Conservation (phyloP, 2,329 filamentous ascomycete genomes). For the Cercospora brassicicola region DNA sequence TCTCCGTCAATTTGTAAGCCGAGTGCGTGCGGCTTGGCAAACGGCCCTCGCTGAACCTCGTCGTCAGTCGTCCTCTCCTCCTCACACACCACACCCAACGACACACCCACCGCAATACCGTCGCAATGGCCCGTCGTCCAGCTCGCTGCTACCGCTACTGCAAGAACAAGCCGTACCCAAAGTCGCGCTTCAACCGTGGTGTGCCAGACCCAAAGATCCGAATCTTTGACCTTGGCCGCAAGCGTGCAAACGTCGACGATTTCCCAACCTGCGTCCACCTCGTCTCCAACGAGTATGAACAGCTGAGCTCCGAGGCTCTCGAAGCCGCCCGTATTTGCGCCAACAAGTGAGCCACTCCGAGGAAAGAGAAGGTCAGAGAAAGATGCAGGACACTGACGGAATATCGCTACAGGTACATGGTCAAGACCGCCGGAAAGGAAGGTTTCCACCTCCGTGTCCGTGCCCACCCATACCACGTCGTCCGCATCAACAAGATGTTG, state of each 20-base stretch:
- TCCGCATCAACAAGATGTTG: slow-evolving; percentile 99
- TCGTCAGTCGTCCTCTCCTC: slow-evolving; percentile 25
- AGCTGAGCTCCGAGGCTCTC: slow-evolving; percentile 98
- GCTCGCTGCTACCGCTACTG: slow-evolving; percentile 98
- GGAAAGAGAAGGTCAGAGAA: slow-evolving; percentile 3
- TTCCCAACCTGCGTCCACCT: slow-evolving; percentile 99
- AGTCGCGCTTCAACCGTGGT: slow-evolving; percentile 99
- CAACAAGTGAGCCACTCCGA: slow-evolving; percentile 74
- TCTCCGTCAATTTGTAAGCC: slow-evolving; percentile 4
- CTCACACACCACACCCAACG: slow-evolving; percentile 48
- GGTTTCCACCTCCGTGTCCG: slow-evolving; percentile 71
- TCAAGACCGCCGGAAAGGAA: slow-evolving; percentile 70
- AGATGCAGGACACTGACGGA: slow-evolving; percentile 5
- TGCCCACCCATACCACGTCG: slow-evolving; percentile 98
- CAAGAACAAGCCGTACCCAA: slow-evolving; percentile 99
- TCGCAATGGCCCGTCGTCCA: slow-evolving; percentile 98
- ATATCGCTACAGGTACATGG: slow-evolving; percentile 56
- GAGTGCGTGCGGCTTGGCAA: slow-evolving; percentile 5
- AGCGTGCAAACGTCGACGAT: slow-evolving; percentile 98
- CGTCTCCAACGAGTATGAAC: slow-evolving; percentile 99
- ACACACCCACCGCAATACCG: slow-evolving; percentile 53
- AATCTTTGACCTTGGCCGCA: slow-evolving; percentile 73
- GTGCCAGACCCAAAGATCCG: slow-evolving; percentile 63
- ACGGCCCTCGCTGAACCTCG: slow-evolving; percentile 18
- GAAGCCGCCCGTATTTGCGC: slow-evolving; percentile 99